Base-by-base conservation (phyloP, 164 flowering plant genomes). In the Tetracentron sinense region DNA sequence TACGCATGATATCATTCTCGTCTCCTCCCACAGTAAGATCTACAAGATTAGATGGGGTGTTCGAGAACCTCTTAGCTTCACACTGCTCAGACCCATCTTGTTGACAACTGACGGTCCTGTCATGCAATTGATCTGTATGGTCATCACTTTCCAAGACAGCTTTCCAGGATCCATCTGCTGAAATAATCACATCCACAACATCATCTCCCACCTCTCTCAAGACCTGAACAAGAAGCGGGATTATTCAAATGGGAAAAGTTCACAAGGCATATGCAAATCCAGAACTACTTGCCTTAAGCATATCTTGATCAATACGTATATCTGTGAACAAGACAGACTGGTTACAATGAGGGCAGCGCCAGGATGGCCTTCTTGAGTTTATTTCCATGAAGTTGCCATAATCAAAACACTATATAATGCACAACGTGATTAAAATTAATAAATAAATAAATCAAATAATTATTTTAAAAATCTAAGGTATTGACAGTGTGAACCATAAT, bases 301-400 rank as follows among this genome's bases (percentile, higher is more conserved):
- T 80, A 53, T 78, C 72, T 61, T 77, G 87, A 77, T 92, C 97
- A 28, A 87, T 61, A 54, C 92, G 82, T 28, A 91, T 61, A 67
- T 86, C 94, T 49, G 67, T 62, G 71, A 61, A 85, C 77, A 85
- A 74, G 64, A 83, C 78, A 56, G 67, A 69, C 70, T 84, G 96
- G 73, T 86, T 85, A 68, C 97, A 91, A 64, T 84, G 87, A 44
- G 97, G 96, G 75, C 97, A 91, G 68, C 97, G 90, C 97, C 97
- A 91, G 14, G 80, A 79, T 48, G 96, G 97, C 51, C 81, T 78
- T 69, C 88, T 84, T 52, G 78, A 71, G 70, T 89, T 91, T 51
- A 91, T 87, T 23, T 73, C 78, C 62, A 91, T 54, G 64, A 74
- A 92, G 72, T 84, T 92, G 33, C 66, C 73, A 63, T 78, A 83